A percentile compares a stretch with the other conserved stretches of the same genome.
These are phyloP conservation scores for Mucor saturninus DNA, from an alignment of 371 early-diverging fungal species.

Conservation along the genomic window DNA sequence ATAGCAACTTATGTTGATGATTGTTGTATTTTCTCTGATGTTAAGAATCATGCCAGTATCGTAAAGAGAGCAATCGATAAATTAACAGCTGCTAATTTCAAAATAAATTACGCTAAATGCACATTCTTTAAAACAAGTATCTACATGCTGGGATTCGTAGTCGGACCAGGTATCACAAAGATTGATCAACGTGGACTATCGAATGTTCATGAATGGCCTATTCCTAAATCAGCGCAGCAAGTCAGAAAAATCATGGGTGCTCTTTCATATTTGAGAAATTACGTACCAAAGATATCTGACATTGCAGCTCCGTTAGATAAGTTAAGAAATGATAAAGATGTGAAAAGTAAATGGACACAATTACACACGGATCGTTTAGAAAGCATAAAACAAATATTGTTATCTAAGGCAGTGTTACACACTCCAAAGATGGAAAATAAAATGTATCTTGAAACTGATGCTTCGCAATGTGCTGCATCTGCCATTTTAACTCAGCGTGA, in stretches of 20 bases:
- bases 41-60: constrained; percentile 11
- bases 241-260: constrained; percentile 24
- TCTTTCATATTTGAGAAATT: constrained; percentile 28
- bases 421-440: too few relatives aligned
- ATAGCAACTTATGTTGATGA: constrained; percentile 9
- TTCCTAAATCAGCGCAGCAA: constrained; percentile 19
- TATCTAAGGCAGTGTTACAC: constrained; percentile 3
- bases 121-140: constrained; percentile 1
- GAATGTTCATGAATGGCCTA: constrained; percentile 12
- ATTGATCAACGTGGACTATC: constrained; percentile 21
- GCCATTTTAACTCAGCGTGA: too few relatives aligned
- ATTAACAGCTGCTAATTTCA: constrained; percentile 18
- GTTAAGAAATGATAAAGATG: constrained; percentile 5
- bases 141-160: constrained; percentile 21
- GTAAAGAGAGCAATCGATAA: constrained; percentile 14
- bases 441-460: too few relatives aligned
- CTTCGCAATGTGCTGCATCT: too few relatives aligned
- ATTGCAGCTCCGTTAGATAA: constrained; percentile 4
- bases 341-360: constrained; percentile 3
- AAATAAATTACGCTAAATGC: constrained; percentile 24
- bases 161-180: constrained; percentile 1
- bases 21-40: constrained; percentile 1
- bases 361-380: neutral
- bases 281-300: neutral
- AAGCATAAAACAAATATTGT: neutral